Evolutionary conservation across 371 early-diverging fungal genomes (phyloP).

Genomic region (Mucor saturninus): DNA sequence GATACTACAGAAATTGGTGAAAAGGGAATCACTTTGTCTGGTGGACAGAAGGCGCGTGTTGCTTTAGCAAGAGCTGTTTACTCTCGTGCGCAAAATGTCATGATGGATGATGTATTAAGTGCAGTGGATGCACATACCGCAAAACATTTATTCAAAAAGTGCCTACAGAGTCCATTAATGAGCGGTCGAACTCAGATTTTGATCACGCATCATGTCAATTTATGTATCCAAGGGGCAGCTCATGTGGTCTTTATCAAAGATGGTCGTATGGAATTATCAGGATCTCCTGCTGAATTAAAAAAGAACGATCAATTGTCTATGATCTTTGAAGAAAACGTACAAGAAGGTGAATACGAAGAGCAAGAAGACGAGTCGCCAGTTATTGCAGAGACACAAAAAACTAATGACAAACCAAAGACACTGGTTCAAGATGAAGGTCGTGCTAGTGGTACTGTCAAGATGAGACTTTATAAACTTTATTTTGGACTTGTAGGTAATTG

Average conservation of each 20-base stretch:
- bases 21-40: slow-evolving; percentile 77
- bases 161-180: slow-evolving; percentile 76
- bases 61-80: slow-evolving; percentile 87
- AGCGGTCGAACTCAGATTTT: slow-evolving; percentile 78
- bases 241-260: slow-evolving; percentile 68
- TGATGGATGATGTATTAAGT: slow-evolving; percentile 86
- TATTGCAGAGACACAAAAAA: not conserved
- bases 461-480: slow-evolving; percentile 48
- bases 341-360: not conserved
- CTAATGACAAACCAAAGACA: slow-evolving; percentile 23
- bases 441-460: slow-evolving; percentile 48
- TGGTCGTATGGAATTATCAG: slow-evolving; percentile 55
- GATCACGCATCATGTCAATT: slow-evolving; percentile 87
- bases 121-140: slow-evolving; percentile 91
- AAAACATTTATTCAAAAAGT: slow-evolving; percentile 74
- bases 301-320: slow-evolving; percentile 32
- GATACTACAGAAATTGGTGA: slow-evolving; percentile 95
- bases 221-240: slow-evolving; percentile 72
- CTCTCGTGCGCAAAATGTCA: slow-evolving; percentile 70
- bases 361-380: not conserved
- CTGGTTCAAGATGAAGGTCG: slow-evolving; percentile 40
- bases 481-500: slow-evolving; percentile 45
- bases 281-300: slow-evolving; percentile 51
- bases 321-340: slow-evolving; percentile 17
- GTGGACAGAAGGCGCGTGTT: slow-evolving; percentile 84